Evolutionary conservation across 2,329 filamentous ascomycete genomes (phyloP), one percentile per base, ranked within the genome.

Genomic region (Claviceps pazoutovae): DNA sequence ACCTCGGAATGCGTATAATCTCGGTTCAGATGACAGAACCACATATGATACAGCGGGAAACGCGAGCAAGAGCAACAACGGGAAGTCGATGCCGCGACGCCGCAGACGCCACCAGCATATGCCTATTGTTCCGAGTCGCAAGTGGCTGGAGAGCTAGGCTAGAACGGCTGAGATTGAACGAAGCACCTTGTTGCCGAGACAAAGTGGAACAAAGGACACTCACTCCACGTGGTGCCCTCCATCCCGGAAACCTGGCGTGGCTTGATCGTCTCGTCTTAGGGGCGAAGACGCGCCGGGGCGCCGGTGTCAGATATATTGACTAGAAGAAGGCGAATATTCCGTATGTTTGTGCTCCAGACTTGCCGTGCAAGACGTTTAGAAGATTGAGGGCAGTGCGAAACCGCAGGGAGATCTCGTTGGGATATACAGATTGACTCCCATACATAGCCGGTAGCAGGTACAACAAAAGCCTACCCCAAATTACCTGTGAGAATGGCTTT

Each of bases 401-500:
- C 30, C 30, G 30, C 30, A 4, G 9, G 30, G 9, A 34, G 9
- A 34, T 34, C 3, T 34, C 30, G 9, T 9, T 34, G 30, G 30
- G 9, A 11, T 34, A 34, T 11, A 34, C 21, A 21, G 3, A 21
- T 34, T 9, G 11, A 11, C 30, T 34, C 11, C 4, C 3, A 11
- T 34, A 9, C 30, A 34, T 11, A 34, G 30, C 30, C 30, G 30
- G 30, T 34, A 11, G 30, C 30, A 34, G 30, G 30, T 34, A 34
- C 30, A 11, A 34, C 11, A 34, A 34, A 34, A 34, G 9, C 9
- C 30, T 11, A 34, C 30, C 9, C 9, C 30, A 11, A 34, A 34
- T 11, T 34, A 34, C 30, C 2, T n/a, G n/a, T 6, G 6, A 19
- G 13, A 19, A 54, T 89, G 86, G 75, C 83, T 53, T 74, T 80